Base-by-base conservation (phyloP, 495 filamentous ascomycete species). In the Mytilinidion resinicola region DNA sequence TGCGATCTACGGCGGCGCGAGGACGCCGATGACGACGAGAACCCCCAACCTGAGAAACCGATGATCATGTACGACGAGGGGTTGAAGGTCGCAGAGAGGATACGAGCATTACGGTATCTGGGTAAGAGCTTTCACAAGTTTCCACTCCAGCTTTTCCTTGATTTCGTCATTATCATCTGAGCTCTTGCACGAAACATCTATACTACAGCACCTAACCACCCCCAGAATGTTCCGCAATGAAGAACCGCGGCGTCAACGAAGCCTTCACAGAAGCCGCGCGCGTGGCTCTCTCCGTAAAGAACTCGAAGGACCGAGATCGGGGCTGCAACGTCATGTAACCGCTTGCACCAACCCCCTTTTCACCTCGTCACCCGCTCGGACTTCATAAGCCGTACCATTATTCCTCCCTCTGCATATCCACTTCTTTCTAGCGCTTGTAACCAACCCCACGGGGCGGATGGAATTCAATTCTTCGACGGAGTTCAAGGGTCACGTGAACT, bases 221-320 rank as follows among this genome's bases (percentile, higher is more conserved):
- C 9, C 46, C 61, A 85, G 93, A 98, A 76, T 98, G 93, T 79
- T 97, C 95, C 33, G 93, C 93, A 12, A 96, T 96, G 79, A 86
- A 90, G 70, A 98, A 98, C 74, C 80, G 93, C 38, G 93, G 93
- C 53, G 95, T 98, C 66, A 93, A 96, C 69, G 93, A 98, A 72
- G 95, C 93, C 36, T 98, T 98, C 70, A 96, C 95, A 44, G 93
- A 98, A 76, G 93, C 93, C 38, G 95, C 93, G 44, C 86, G 95
- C 66, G 93, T 97, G n/a, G 93, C 93, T 8, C 76, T 98, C 25
- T 87, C 87, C 20, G 93, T 96, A 41, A 96, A 91, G 73, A 73
- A 74, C 43, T 69, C 65, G 41, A 73, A 73, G 57, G 69, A 69
- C 60, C 62, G 65, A 39, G 64, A 60, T 36, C 49, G 60, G 51